Evolutionary conservation across 1,284 basidiomycete species (phyloP), one percentile per base, ranked within the genome.

Genomic region (Stygiomarasmius scandens): DNA sequence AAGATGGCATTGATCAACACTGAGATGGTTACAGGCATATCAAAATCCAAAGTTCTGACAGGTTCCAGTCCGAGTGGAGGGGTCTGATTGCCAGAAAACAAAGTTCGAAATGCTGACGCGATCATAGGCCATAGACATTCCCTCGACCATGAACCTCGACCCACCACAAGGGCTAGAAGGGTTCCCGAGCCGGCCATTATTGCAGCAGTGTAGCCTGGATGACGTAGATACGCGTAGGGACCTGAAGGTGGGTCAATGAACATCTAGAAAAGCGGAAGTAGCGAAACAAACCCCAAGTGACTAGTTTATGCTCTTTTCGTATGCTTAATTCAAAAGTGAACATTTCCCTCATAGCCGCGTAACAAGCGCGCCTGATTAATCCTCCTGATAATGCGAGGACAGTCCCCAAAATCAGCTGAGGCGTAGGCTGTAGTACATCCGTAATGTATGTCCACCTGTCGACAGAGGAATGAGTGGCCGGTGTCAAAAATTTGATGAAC

Each of bases 311-410:
- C 22, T 47, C 52, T 14, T 24, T 43, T 20, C 24, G 22, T 14
- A 54, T 47, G 20, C 43, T 45, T 10, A 54, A 38, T n/a, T 54
- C 43, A 29, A 54, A 54, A 2, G 52, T 54, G 32, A 54, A 54
- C 23, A 54, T 11, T 20, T 43, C 46, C 25, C 25, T 46, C 43
- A 54, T 43, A 46, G 32, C 25, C 19, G 4, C 16, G 19, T 54
- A 54, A 25, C 52, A 54, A 11, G 52, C 44, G 9, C 43, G 44
- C 3, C 52, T 43, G 11, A 54, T 46, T 2, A 54, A 27, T 9
- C 38, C 52, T 16, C 52, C 52, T 20, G 25, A 16, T 16, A 54
- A 14, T 9, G 52, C 43, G 24, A 54, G 43, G 8, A 34, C 16
- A 16, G 52, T 46, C 11, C 43, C 43, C 6, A 46, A 32, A 9